These are phyloP conservation scores for Carex littledalei DNA, from an alignment of 176 grass and related monocot species.

Conservation along the genomic window DNA sequence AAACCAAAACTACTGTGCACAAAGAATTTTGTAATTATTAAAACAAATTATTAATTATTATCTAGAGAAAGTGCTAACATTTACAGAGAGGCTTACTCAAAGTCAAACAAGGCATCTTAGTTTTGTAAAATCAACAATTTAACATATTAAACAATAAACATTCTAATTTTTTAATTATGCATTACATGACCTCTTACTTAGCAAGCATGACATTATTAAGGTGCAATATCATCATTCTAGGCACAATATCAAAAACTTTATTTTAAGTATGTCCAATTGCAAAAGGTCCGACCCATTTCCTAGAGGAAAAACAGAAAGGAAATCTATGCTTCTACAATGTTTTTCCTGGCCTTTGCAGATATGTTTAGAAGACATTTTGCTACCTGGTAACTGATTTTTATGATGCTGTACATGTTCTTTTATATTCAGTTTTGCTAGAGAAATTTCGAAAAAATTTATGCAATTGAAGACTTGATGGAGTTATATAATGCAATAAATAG, in stretches of 20 bases:
- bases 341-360: not conserved
- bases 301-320: not conserved
- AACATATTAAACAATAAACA: not conserved
- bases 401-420: not conserved
- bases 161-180: not conserved
- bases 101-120: not conserved
- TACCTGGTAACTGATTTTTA: not conserved
- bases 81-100: not conserved
- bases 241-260: not conserved
- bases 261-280: not conserved
- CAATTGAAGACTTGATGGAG: not conserved
- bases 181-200: not conserved
- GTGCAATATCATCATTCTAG: not conserved
- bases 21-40: not conserved
- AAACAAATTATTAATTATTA: conserved; percentile 6
- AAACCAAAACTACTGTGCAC: not conserved
- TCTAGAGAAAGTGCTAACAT: not conserved
- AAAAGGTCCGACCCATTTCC: not conserved
- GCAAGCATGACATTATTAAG: not conserved
- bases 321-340: not conserved
- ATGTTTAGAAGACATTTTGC: not conserved
- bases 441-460: not conserved
- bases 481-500: not conserved
- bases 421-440: not conserved
- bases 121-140: not conserved